Conservation (phyloP, 2,329 filamentous ascomycete genomes). For the Cordyceps farinosa region DNA sequence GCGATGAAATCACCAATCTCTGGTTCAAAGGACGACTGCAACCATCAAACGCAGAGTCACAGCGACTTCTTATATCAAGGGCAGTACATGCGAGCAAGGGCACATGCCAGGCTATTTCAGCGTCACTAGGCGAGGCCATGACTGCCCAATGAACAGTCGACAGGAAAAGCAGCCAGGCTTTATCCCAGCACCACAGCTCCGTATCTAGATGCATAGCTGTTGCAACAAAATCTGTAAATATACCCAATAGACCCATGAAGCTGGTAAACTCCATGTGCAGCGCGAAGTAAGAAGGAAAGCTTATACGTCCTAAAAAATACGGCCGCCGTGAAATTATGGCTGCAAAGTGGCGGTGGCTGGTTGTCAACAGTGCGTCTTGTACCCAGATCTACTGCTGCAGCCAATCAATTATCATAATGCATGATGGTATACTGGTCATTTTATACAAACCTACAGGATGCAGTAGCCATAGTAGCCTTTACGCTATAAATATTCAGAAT, state of each 20-base stretch:
- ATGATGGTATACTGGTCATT: too few relatives aligned
- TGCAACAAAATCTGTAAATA: not conserved
- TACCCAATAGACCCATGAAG: not conserved
- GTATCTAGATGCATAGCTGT: not conserved
- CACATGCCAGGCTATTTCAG: constrained; percentile 29
- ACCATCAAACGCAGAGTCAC: constrained; percentile 33
- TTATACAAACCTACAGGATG: too few relatives aligned
- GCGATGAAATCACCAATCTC: constrained; percentile 90
- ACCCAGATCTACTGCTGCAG: too few relatives aligned
- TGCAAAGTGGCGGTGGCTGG: not conserved
- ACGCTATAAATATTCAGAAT: too few relatives aligned
- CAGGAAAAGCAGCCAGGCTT: not conserved
- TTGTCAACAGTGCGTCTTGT: not conserved
- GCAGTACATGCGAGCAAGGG: constrained; percentile 42
- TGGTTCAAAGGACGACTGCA: constrained; percentile 78
- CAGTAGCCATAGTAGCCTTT: too few relatives aligned
- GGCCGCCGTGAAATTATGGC: not conserved
- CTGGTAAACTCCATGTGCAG: not conserved
- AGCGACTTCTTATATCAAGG: constrained; percentile 35
- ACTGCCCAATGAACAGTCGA: not conserved
- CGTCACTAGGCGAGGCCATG: constrained; percentile 36
- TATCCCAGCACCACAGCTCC: not conserved
- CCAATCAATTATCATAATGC: too few relatives aligned
- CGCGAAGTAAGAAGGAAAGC: not conserved
- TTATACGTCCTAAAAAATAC: too few relatives aligned